Base-by-base conservation (phyloP, 306 rosid species). In the Pyrus bretschneideri region DNA sequence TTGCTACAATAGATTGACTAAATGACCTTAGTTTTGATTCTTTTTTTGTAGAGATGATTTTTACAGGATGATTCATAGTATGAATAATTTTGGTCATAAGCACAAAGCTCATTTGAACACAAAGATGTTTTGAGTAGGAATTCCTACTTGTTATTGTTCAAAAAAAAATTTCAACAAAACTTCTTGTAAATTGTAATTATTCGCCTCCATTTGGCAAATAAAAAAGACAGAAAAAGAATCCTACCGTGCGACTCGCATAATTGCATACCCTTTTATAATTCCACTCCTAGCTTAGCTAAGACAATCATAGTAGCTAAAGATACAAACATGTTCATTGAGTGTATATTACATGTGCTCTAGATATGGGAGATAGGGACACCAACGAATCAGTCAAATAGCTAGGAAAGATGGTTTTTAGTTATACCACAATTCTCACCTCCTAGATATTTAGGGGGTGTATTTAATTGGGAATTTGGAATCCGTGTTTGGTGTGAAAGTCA, bases 351-450 rank as follows among this genome's bases (percentile, higher is more conserved):
- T 67, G 67, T 66, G 55, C 55, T 35, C 51, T 13, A 29, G 57
- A 33, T 76, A 73, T 67, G 79, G 38, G 69, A 67, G 79, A 23
- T 54, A 35, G 57, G 66, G 72, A 67, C 67, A 67, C 55, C 79
- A 54, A 15, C 35, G 40, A 66, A 76, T 40, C 73, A 23, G 4
- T 33, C 5, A 54, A 13, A 33, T 5, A 15, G 19, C 1, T 49
- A 22, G 3, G 12, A 74, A 5, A 74, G 29, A 45, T 29, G 44
- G 9, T 40, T 40, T 40, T 40, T 40, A 9, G 27, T 35, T 35
- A 35, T 35, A 6, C 40, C 40, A 35, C 40, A 35, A 35, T 6
- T 35, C 9, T 35, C 40, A 35, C 9, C 40, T 35, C 2, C 0
- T 35, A 35, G 9, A 35, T 6, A 35, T 6, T 35, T 35, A 6